Conservation (phyloP, 345 rosid genomes). For the Syzygium aqueum region DNA sequence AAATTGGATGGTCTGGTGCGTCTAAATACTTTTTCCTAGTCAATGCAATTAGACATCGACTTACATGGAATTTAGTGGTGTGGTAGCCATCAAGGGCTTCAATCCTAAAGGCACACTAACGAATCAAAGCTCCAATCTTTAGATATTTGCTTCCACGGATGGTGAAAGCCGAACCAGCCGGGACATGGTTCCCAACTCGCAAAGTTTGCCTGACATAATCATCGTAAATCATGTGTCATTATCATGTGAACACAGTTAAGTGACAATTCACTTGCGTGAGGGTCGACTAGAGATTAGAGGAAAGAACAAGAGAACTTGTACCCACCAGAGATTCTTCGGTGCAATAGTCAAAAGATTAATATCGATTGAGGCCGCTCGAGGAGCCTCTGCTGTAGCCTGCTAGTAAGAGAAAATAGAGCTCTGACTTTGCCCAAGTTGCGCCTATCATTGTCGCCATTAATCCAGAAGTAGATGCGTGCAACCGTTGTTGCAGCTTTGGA, state of each 20-base stretch:
- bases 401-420: no score
- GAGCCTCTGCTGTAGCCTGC: no score
- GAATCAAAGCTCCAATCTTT: slow-evolving; percentile 29
- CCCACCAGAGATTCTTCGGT: slow-evolving; percentile 64
- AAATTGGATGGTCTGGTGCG: rapidly evolving
- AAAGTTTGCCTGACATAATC: slow-evolving; percentile 45
- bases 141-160: slow-evolving; percentile 72
- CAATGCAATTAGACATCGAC: not conserved
- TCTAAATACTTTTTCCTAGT: not conserved
- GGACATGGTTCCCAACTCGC: slow-evolving; percentile 91
- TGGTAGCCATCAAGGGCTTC: slow-evolving; percentile 51
- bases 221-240: not conserved
- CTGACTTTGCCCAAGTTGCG: no score
- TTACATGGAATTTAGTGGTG: slow-evolving; percentile 29
- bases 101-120: slow-evolving; percentile 55
- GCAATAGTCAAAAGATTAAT: not conserved
- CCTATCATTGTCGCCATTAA: no score
- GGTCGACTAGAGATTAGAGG: not conserved
- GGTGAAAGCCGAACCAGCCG: slow-evolving; percentile 55
- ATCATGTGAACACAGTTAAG: not conserved
- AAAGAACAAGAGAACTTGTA: not conserved
- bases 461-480: not conserved
- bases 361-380: not conserved
- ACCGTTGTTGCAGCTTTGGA: not conserved
- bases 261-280: not conserved